Evolutionary conservation across 2,329 filamentous ascomycete genomes (phyloP).

Genomic region (Penicillium sp.): DNA sequence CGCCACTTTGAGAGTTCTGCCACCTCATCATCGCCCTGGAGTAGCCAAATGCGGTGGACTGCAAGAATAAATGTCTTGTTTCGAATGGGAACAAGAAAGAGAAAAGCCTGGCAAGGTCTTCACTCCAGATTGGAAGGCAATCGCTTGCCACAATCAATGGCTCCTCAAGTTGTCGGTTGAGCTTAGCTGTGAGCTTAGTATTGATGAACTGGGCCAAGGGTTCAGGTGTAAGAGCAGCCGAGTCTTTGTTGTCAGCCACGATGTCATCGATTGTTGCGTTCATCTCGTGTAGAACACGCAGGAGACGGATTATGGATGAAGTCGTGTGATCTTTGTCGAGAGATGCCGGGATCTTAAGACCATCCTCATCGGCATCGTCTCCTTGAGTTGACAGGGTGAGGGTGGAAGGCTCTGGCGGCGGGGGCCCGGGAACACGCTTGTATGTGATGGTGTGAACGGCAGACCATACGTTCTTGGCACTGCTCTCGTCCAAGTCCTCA

Average conservation of each 20-base stretch:
- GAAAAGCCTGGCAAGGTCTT: conserved; percentile 87
- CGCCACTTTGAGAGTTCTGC: conserved; percentile 83
- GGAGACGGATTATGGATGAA: conserved; percentile 77
- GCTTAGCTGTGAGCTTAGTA: conserved; percentile 94
- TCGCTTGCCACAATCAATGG: conserved; percentile 95
- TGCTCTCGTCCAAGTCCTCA: conserved; percentile 59
- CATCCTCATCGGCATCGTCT: conserved; percentile 50
- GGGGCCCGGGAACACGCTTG: conserved; percentile 76
- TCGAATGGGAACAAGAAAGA: conserved; percentile 98
- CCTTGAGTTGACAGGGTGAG: conserved; percentile 54
- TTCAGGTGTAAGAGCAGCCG: conserved; percentile 69
- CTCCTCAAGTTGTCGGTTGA: conserved; percentile 95
- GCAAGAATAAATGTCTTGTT: conserved; percentile 91
- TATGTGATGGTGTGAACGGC: conserved; percentile 89
- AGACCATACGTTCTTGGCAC: conserved; percentile 80
- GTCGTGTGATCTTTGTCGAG: conserved; percentile 79
- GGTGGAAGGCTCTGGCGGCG: conserved; percentile 66
- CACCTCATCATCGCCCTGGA: conserved; percentile 95
- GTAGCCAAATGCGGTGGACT: conserved; percentile 97
- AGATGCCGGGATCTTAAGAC: conserved; percentile 67
- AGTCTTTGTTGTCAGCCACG: conserved; percentile 69
- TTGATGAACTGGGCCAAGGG: conserved; percentile 94
- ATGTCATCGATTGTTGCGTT: conserved; percentile 94
- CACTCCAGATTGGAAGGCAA: conserved; percentile 91
- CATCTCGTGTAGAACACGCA: conserved; percentile 86